phyloP scores from a whole-genome alignment of 805 yeast genomes.

The Zygoascus ofunaensis region DNA sequence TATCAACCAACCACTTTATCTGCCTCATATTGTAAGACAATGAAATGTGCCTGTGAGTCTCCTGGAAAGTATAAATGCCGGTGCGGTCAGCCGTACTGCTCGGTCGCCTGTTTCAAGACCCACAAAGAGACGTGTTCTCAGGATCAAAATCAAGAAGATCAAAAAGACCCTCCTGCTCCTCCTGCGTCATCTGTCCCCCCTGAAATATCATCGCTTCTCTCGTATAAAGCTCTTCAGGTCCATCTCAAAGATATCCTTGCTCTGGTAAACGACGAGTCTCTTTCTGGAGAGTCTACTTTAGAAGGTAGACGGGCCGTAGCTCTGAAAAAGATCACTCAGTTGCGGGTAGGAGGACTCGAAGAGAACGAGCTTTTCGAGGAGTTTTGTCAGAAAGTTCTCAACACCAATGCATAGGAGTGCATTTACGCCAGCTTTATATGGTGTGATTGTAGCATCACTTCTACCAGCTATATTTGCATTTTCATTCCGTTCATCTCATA shows the following conservation, averaged over 20 bases:
- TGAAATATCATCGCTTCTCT: conserved; percentile 33
- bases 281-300: conserved; percentile 40
- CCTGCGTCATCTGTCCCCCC: no score
- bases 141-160: not conserved
- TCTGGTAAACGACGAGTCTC: conserved; percentile 38
- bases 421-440: no score
- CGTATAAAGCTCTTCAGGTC: conserved; percentile 44
- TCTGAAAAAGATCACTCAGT: conserved; percentile 47
- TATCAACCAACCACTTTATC: no score
- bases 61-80: not conserved
- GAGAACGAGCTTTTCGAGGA: conserved; percentile 64
- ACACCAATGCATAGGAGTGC: no score
- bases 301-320: conserved; percentile 55
- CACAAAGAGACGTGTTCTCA: conserved; percentile 29
- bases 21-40: no score
- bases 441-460: no score
- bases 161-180: conserved; percentile 1
- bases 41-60: not conserved
- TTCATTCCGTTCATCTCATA: no score
- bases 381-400: conserved; percentile 27
- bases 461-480: no score
- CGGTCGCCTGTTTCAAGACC: conserved; percentile 50
- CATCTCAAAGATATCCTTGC: conserved; percentile 45
- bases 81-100: conserved; percentile 33
- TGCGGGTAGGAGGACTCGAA: conserved; percentile 57